Evolutionary conservation across 805 yeast species (phyloP).

Genomic region (Barnettozyma wickerhamii): DNA sequence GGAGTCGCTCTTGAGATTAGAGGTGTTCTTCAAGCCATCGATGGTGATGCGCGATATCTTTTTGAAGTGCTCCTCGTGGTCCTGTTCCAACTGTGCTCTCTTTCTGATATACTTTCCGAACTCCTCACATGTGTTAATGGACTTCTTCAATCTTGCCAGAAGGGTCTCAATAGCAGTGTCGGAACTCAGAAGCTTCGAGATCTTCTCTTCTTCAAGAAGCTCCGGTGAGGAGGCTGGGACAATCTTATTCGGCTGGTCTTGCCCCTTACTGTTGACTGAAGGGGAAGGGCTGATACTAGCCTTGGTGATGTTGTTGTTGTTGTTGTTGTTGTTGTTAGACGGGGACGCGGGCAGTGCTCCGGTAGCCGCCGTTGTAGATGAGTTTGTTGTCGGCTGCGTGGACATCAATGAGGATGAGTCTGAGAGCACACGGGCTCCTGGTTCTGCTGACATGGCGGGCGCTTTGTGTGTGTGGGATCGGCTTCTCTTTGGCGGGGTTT

Average conservation of each 20-base stretch:
- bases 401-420: constrained; percentile 6
- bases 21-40: constrained; percentile 40
- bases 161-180: constrained; percentile 76
- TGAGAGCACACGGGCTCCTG: constrained; percentile 2
- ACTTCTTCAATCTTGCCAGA: constrained; percentile 69
- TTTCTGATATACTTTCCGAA: constrained; percentile 73
- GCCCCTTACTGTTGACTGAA: constrained; percentile 2
- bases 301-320: constrained; percentile 2
- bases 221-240: constrained; percentile 29
- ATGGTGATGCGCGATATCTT: constrained; percentile 61
- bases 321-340: neutral
- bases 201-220: constrained; percentile 46
- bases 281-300: constrained; percentile 5
- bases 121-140: constrained; percentile 80
- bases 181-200: constrained; percentile 51
- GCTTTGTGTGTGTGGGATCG: constrained; percentile 1
- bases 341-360: neutral
- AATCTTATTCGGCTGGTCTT: constrained; percentile 7
- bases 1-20: constrained; percentile 53
- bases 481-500: neutral
- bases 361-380: neutral
- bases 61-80: constrained; percentile 67
- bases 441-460: constrained; percentile 1
- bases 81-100: constrained; percentile 74
- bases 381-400: constrained; percentile 1